Conservation (phyloP, 225 moss, liverwort and hornwort species). For the Antitrichia curtipendula region DNA sequence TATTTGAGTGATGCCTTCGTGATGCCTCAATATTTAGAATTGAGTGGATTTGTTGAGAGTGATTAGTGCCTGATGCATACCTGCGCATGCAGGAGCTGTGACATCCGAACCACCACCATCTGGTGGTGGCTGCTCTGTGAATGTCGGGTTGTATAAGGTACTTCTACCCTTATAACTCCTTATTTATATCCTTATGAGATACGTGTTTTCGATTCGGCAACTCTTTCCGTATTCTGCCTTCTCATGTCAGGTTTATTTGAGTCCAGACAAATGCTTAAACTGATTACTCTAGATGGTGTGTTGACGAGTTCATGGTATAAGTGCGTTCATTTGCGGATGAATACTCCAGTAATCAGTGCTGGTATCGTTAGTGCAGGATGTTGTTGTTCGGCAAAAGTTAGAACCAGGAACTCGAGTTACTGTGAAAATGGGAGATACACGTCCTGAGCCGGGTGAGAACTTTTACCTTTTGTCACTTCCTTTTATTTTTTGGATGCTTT, state of each 20-base stretch:
- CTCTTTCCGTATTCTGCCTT: neutral
- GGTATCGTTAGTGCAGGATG: constrained; percentile 45
- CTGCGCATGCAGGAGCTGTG: constrained; percentile 56
- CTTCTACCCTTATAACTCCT: neutral
- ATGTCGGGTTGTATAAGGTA: constrained; percentile 87
- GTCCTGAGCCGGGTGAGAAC: constrained; percentile 24
- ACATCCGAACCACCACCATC: constrained; percentile 35
- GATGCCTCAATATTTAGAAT: neutral
- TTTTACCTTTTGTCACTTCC: neutral
- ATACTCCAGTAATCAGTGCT: neutral
- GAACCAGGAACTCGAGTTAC: constrained; percentile 72
- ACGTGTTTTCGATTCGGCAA: neutral
- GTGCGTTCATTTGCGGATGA: neutral
- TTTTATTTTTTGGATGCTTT: neutral
- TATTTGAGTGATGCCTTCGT: neutral
- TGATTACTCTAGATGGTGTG: neutral
- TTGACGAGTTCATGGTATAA: neutral
- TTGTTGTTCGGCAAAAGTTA: constrained; percentile 48
- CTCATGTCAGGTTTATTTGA: neutral
- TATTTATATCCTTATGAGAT: neutral
- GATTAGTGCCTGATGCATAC: neutral
- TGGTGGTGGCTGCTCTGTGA: constrained; percentile 56
- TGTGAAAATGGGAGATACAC: constrained; percentile 71
- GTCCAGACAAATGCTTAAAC: neutral
- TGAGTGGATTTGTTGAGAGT: neutral